A percentile compares a stretch with the other conserved stretches of the same genome.
Evolutionary conservation across 1,284 basidiomycete species (phyloP).

Genomic region (Somion occarium): DNA sequence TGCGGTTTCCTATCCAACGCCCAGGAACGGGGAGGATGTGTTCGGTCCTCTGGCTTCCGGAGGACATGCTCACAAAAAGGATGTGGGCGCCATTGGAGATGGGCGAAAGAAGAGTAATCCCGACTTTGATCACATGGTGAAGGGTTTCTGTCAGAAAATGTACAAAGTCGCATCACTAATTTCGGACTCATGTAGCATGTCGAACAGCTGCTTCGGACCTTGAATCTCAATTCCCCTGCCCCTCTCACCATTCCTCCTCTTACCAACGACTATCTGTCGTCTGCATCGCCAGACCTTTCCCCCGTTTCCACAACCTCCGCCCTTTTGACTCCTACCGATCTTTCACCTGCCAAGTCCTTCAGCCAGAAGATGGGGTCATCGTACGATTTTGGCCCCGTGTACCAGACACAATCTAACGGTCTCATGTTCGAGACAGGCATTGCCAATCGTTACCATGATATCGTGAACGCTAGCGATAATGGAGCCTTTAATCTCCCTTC

Average conservation of each 20-base stretch:
- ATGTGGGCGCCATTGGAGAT: constrained; percentile 71
- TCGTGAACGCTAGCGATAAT: constrained; percentile 11
- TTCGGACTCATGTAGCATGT: constrained; percentile 68
- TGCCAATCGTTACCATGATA: constrained; percentile 18
- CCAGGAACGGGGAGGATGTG: constrained; percentile 49
- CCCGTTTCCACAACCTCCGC: constrained; percentile 62
- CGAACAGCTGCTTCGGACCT: constrained; percentile 67
- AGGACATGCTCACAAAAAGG: constrained; percentile 34
- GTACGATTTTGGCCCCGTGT: constrained; percentile 39
- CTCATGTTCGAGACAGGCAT: constrained; percentile 29
- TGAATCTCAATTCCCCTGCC: constrained; percentile 70
- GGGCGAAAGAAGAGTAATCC: constrained; percentile 60
- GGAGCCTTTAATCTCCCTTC: constrained; percentile 24
- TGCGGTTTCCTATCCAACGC: constrained; percentile 19
- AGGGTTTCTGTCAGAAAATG: constrained; percentile 42
- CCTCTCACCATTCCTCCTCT: constrained; percentile 37
- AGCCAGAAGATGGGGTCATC: constrained; percentile 49
- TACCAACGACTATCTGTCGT: constrained; percentile 35
- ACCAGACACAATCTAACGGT: constrained; percentile 21
- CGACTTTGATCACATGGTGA: no score
- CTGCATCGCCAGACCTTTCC: constrained; percentile 56
- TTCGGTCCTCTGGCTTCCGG: constrained; percentile 48
- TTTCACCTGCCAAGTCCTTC: constrained; percentile 57
- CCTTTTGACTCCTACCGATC: constrained; percentile 62
- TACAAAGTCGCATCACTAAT: constrained; percentile 20